Evolutionary conservation across 2,329 filamentous ascomycete species (phyloP).

Genomic region (Hymenoscyphus repandus): DNA sequence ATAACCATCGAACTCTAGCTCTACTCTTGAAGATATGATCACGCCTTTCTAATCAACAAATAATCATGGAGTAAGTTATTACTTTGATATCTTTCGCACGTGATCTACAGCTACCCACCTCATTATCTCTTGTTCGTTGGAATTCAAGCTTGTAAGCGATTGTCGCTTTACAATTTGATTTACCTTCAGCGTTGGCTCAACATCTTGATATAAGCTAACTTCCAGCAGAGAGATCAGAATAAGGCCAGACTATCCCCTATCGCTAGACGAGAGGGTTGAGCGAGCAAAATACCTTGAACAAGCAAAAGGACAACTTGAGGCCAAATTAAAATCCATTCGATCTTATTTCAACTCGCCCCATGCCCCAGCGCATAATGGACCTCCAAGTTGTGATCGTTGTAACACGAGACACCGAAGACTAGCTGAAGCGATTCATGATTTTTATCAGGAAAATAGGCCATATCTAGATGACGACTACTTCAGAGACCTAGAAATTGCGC

Average conservation of each 20-base stretch:
- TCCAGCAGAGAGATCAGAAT: no score
- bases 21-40: no score
- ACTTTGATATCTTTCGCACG: no score
- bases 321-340: constrained; percentile 18
- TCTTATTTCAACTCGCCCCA: constrained; percentile 12
- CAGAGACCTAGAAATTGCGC: constrained; percentile 18
- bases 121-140: no score
- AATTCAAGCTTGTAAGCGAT: no score
- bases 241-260: constrained; percentile 17
- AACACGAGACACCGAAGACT: constrained; percentile 20
- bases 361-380: constrained; percentile 19
- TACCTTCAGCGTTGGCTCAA: no score
- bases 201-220: no score
- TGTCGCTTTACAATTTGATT: no score
- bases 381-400: constrained; percentile 23
- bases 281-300: constrained; percentile 21
- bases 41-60: no score
- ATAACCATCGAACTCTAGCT: no score
- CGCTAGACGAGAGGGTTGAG: constrained; percentile 21
- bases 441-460: constrained; percentile 23
- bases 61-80: no score
- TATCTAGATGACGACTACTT: constrained; percentile 22
- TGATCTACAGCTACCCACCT: no score
- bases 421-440: constrained; percentile 24
- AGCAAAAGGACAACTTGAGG: constrained; percentile 19